These are phyloP conservation scores for bread wheat (Triticum aestivum) DNA, from an alignment of 176 grass and related monocot species.

Conservation along the genomic window DNA sequence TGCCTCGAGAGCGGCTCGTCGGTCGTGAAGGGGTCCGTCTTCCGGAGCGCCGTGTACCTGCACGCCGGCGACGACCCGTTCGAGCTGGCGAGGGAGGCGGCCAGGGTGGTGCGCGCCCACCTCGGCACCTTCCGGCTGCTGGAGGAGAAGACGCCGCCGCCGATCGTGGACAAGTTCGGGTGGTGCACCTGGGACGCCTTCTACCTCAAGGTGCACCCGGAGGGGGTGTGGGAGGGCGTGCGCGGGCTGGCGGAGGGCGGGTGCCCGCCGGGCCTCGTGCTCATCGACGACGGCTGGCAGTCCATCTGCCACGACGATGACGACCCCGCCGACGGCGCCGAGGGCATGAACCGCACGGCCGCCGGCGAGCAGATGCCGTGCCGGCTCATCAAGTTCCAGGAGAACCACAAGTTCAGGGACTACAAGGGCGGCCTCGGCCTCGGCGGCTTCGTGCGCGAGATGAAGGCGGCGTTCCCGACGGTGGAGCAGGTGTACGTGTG, in stretches of 20 bases:
- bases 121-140: slow-evolving; percentile 74
- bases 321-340: slow-evolving; percentile 40
- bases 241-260: slow-evolving; percentile 71
- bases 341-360: slow-evolving; percentile 73
- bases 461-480: slow-evolving; percentile 64
- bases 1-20: slow-evolving; percentile 84
- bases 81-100: slow-evolving; percentile 44
- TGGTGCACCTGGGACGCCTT: slow-evolving; percentile 99
- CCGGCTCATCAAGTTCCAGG: slow-evolving; percentile 80
- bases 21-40: slow-evolving; percentile 28
- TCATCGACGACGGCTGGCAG: slow-evolving; percentile 98
- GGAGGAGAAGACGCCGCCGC: slow-evolving; percentile 81
- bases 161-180: slow-evolving; percentile 89
- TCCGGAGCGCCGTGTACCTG: slow-evolving; percentile 62
- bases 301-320: slow-evolving; percentile 90
- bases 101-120: slow-evolving; percentile 48
- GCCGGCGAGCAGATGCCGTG: slow-evolving; percentile 98
- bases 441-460: slow-evolving; percentile 69
- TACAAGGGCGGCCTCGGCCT: slow-evolving; percentile 78
- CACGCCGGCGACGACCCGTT: slow-evolving; percentile 84
- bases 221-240: slow-evolving; percentile 79
- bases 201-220: slow-evolving; percentile 83
- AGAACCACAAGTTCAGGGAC: slow-evolving; percentile 90
- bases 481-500: slow-evolving; percentile 95
- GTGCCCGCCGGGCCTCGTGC: slow-evolving; percentile 79